Evolutionary conservation across 176 grass and related monocot species (phyloP), one percentile per base, ranked within the genome.

Genomic region (Carex myosuroides): DNA sequence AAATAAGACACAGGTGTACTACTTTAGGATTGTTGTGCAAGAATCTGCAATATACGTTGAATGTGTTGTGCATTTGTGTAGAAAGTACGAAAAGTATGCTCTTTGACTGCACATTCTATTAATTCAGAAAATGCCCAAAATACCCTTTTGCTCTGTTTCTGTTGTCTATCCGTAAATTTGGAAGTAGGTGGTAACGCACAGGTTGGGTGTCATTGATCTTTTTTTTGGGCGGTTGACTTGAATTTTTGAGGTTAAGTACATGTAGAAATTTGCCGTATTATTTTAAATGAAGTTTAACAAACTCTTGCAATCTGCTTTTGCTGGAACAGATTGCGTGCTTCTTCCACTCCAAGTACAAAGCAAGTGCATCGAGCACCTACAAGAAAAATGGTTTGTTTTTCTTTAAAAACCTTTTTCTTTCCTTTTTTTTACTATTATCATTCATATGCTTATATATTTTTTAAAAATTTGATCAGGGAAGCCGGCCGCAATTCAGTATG

Each of bases 341-440:
- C 55, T 94, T 98, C 84, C 92, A 98, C 57, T 62, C 89, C 79
- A 94, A 86, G 69, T 98, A 98, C 52, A 94, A 65, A n/a, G 93
- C 92, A 39, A 87, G 82, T 58, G 46, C 21, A 21, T 98, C 92
- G 16, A 94, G 76, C 89, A 91, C 92, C 42, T 95, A 95, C 80
- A 83, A 90, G 66, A 86, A 93, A 64, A 98, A 98, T 74, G 92
- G 91, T 91, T 84, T 84, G 33, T 66, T 78, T 84, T 73, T 17
- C 39, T 61, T 70, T 21, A 59, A n/a, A 11, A 44, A 22, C 13
- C 20, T 69, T 86, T 46, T 53, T 20, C 54, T 50, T 77, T 18
- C 2, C 13, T 24, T 22, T 12, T 70, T 48, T 83, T 60, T 48
- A 12, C 42, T 83, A 22, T 50, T 12, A 11, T 68, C 13, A 56